phyloP scores from a whole-genome alignment of 768 basidiomycete species.

The Russula dissimulans region DNA sequence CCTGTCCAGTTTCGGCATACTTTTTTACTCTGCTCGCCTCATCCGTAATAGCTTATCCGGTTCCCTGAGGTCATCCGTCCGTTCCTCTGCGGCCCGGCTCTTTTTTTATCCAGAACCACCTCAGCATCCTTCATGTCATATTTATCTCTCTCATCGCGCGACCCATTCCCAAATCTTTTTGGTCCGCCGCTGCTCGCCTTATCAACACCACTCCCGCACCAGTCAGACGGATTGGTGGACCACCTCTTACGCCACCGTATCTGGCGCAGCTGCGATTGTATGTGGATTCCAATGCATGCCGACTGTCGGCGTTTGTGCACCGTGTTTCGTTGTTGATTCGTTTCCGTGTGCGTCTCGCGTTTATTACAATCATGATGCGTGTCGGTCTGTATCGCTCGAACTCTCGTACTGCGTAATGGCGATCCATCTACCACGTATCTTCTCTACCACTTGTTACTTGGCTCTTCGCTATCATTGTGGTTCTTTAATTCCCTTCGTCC shows the following conservation, averaged over 20 bases:
- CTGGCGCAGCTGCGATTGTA: constrained; percentile 2
- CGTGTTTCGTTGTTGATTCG: constrained; percentile 3
- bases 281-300: not conserved
- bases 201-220: not conserved
- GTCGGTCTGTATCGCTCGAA: constrained; percentile 3
- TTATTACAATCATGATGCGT: constrained; percentile 1
- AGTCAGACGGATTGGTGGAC: not conserved
- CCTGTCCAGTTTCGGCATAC: constrained; percentile 23
- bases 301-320: not conserved
- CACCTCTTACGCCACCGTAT: not conserved
- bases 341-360: constrained; percentile 5
- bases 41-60: constrained; percentile 22
- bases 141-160: constrained; percentile 26
- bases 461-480: constrained; percentile 2
- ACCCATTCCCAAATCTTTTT: constrained; percentile 19
- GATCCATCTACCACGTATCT: constrained; percentile 1
- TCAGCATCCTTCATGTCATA: constrained; percentile 27
- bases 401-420: constrained; percentile 5
- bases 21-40: constrained; percentile 21
- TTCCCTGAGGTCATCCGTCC: constrained; percentile 49
- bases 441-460: constrained; percentile 2
- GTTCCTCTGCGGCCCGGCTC: constrained; percentile 38
- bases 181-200: not conserved
- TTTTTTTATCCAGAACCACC: constrained; percentile 23
- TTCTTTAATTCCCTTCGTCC: not conserved